Base-by-base conservation (phyloP, 176 grass and related monocot genomes). In the Cymbopogon citratus region DNA sequence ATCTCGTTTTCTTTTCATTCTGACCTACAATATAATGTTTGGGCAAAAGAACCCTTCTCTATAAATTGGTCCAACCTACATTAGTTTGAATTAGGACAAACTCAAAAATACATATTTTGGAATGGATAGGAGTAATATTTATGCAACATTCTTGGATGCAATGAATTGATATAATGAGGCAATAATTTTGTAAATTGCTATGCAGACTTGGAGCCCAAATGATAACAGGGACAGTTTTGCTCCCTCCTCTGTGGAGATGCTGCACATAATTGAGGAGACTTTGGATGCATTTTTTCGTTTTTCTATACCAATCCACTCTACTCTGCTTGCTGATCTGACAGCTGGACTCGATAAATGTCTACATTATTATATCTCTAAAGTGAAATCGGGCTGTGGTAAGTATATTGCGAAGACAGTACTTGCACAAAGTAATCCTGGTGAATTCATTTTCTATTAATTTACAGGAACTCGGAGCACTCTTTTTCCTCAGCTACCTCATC, bases 351-450 rank as follows among this genome's bases (percentile, higher is more conserved):
- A 95, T 77, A 83, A 60, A 81, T 93, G 85, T 81, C 38, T 95
- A 64, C 88, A 90, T 54, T 67, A 90, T 70, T 95, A 95, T 83
- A 76, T 82, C 44, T 86, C 87, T 26, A 95, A 91, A 82, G 84
- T 78, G 62, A 98, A 95, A 86, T 85, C 87, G 59, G 80, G 80
- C 15, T 90, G 82, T 69, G 95, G 92, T 98, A 98, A 75, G 92
- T 87, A 74, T 69, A 82, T 70, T 7, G 27, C 36, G 4, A 70
- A 59, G 6, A 35, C 5, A 66, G 80, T 84, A 75, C 13, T 40
- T 35, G 45, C 1, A 1, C 26, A 72, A 66, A 69, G 21, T 40
- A 66, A 69, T 26, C 26, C 3, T 82, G 15, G 51, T 73, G 45
- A 65, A 26, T 81, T 89, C 25, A 33, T 26, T 26, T 71, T 45